phyloP scores from a whole-genome alignment of 768 basidiomycete genomes.

The Amanita phalloides region DNA sequence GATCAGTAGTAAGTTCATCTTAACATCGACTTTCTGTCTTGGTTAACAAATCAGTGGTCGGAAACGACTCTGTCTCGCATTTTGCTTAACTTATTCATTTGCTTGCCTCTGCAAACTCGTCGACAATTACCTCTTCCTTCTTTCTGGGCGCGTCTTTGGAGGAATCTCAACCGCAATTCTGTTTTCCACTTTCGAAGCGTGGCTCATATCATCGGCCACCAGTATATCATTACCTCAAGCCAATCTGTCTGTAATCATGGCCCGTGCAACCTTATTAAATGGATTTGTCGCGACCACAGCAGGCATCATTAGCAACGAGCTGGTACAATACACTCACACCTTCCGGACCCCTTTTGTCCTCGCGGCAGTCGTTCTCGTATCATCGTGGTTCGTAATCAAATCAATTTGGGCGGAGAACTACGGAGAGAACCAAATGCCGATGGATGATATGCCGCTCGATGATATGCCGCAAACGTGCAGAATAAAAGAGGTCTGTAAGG shows the following conservation, averaged over 20 bases:
- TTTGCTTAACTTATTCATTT: constrained; percentile 55
- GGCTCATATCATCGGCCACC: constrained; percentile 58
- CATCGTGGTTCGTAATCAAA: constrained; percentile 48
- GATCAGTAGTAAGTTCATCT: constrained; percentile 50
- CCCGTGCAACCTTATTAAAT: constrained; percentile 63
- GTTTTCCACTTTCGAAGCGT: constrained; percentile 68
- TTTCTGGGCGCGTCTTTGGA: constrained; percentile 55
- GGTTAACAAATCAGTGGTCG: constrained; percentile 38
- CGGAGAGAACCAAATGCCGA: constrained; percentile 27
- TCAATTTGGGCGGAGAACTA: constrained; percentile 62
- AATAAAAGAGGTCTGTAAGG: constrained; percentile 43
- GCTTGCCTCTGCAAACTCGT: constrained; percentile 51
- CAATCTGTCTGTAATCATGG: constrained; percentile 61
- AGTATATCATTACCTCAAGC: constrained; percentile 37
- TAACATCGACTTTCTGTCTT: not conserved
- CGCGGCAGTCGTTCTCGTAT: constrained; percentile 41
- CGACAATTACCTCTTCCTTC: constrained; percentile 45
- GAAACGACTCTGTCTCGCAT: constrained; percentile 54
- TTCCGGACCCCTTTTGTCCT: constrained; percentile 60
- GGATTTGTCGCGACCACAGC: constrained; percentile 61
- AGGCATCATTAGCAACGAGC: constrained; percentile 55
- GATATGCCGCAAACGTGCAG: constrained; percentile 44
- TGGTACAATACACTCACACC: constrained; percentile 39
- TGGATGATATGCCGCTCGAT: constrained; percentile 15
- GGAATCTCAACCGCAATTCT: constrained; percentile 69